Evolutionary conservation across 495 filamentous ascomycete species (phyloP).

Genomic region (Penicillium fimorum): DNA sequence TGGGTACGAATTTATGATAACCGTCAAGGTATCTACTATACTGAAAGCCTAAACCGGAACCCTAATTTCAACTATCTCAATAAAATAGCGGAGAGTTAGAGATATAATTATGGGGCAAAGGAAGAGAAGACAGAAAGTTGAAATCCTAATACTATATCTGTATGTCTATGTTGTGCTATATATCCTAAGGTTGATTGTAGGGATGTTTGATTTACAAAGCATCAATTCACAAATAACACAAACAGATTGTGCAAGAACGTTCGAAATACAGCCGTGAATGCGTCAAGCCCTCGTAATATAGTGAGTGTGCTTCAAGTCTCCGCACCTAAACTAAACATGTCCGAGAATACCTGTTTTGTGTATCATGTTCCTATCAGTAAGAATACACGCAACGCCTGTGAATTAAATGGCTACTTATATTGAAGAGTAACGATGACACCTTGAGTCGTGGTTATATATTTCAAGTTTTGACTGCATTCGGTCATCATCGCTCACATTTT

Average conservation of each 20-base stretch:
- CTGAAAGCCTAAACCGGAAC: fast-evolving
- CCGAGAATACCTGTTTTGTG: too few species aligned
- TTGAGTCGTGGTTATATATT: neutral
- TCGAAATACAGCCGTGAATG: neutral
- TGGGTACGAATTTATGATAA: neutral
- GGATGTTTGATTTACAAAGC: neutral
- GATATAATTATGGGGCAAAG: neutral
- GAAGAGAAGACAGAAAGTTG: neutral
- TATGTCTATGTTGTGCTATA: neutral
- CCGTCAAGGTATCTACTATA: neutral
- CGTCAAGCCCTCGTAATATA: neutral
- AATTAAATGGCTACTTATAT: too few species aligned
- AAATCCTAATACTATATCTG: neutral
- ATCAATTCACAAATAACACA: neutral
- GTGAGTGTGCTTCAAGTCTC: neutral
- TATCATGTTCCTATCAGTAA: too few species aligned
- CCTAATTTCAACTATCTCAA: neutral
- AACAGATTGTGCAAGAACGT: neutral
- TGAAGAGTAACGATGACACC: too few species aligned
- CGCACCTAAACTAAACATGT: neutral
- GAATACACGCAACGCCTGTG: too few species aligned
- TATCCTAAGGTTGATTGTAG: neutral
- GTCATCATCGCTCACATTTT: neutral
- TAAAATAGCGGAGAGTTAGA: neutral
- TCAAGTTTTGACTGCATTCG: too few species aligned